Conservation (phyloP, 768 basidiomycete species). For the Auriscalpium microsporum region DNA sequence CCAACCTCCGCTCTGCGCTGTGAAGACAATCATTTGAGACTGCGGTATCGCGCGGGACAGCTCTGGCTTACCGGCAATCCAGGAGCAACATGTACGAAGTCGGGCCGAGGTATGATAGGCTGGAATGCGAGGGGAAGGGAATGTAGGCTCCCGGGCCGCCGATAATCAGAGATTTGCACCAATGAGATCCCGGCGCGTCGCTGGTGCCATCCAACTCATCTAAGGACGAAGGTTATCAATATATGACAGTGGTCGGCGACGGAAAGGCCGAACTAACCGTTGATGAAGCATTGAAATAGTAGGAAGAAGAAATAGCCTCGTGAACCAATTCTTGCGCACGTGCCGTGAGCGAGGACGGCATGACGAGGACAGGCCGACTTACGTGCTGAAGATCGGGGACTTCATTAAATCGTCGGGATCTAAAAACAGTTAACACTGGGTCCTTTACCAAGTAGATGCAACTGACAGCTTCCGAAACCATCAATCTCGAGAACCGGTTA, state of each 20-base stretch:
- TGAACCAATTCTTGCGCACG: constrained; percentile 57
- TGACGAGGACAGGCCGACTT: constrained; percentile 15
- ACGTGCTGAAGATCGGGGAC: constrained; percentile 68
- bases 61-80: constrained; percentile 62
- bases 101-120: constrained; percentile 74
- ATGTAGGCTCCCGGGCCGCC: constrained; percentile 74
- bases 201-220: constrained; percentile 70
- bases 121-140: constrained; percentile 74
- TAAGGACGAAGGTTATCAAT: constrained; percentile 19
- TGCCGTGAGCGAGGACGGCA: not conserved
- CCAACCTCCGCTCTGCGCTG: constrained; percentile 79
- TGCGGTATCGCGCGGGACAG: constrained; percentile 1
- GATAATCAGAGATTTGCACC: constrained; percentile 63
- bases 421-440: constrained; percentile 19
- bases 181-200: constrained; percentile 51
- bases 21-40: constrained; percentile 14
- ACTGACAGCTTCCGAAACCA: constrained; percentile 76
- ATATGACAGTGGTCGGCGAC: constrained; percentile 5
- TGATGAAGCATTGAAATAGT: constrained; percentile 89
- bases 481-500: constrained; percentile 46
- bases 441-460: not conserved
- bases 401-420: constrained; percentile 77
- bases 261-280: constrained; percentile 37
- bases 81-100: constrained; percentile 64
- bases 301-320: constrained; percentile 89